Percentiles rank a stretch among this genome's conserved stretches.
Conservation (phyloP, 805 yeast genomes). For the Pichia kluyveri region DNA sequence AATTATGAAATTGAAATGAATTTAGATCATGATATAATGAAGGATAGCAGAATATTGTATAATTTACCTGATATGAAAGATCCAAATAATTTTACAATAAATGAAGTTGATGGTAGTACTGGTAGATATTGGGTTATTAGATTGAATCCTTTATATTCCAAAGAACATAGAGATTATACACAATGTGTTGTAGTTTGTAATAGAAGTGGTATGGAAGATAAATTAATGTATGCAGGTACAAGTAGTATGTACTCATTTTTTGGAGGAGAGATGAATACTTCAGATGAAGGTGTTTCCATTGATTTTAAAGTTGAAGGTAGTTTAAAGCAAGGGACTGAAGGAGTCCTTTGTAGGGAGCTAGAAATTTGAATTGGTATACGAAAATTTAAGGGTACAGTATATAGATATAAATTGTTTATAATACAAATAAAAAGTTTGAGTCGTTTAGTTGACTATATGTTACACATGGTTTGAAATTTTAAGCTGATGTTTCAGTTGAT, state of each 20-base stretch:
- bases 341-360: slow-evolving; percentile 52
- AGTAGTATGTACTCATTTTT: slow-evolving; percentile 48
- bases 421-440: background rate
- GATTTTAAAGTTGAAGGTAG: slow-evolving; percentile 48
- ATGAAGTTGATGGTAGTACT: slow-evolving; percentile 19
- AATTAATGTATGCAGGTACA: slow-evolving; percentile 60
- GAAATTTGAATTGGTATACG: slow-evolving; percentile 22
- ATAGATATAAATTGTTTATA: background rate
- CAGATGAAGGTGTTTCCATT: slow-evolving; percentile 16
- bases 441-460: too few relatives aligned
- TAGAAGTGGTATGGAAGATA: slow-evolving; percentile 70
- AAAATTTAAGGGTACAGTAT: background rate
- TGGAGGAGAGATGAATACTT: slow-evolving; percentile 24
- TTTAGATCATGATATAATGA: background rate
- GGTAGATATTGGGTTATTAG: slow-evolving; percentile 62
- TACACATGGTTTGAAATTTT: too few relatives aligned
- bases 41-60: slow-evolving; percentile 3
- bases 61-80: background rate
- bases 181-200: slow-evolving; percentile 49
- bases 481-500: too few relatives aligned
- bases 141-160: slow-evolving; percentile 27
- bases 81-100: slow-evolving; percentile 7
- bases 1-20: background rate
- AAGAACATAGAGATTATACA: slow-evolving; percentile 11
- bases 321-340: slow-evolving; percentile 58